Conservation (phyloP, 2,329 filamentous ascomycete species). For the Cryphonectria nitschkei region DNA sequence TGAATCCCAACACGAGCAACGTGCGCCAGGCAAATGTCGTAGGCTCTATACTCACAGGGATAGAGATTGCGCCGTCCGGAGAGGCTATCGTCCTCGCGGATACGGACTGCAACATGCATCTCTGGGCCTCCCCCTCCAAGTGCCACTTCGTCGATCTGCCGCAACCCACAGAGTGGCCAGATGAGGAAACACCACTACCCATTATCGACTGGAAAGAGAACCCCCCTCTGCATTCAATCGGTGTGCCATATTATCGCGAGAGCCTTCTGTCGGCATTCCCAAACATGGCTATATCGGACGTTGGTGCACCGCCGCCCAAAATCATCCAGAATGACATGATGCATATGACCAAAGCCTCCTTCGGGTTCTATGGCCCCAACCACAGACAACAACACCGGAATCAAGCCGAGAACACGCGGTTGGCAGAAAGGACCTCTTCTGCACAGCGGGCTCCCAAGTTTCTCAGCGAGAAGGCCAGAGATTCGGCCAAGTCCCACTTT, state of each 20-base stretch:
- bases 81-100: conserved; percentile 84
- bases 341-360: conserved; percentile 71
- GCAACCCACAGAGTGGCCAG: conserved; percentile 77
- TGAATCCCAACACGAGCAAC: conserved; percentile 88
- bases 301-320: conserved; percentile 79
- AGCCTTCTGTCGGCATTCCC: conserved; percentile 88
- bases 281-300: conserved; percentile 78
- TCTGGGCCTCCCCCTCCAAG: conserved; percentile 88
- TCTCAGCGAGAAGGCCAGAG: conserved; percentile 87
- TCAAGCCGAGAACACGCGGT: conserved; percentile 78
- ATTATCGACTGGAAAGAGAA: conserved; percentile 72
- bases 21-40: conserved; percentile 78
- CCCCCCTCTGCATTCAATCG: conserved; percentile 79
- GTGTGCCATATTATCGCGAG: conserved; percentile 93
- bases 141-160: conserved; percentile 84
- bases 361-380: conserved; percentile 79
- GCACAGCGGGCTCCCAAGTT: conserved; percentile 84
- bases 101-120: conserved; percentile 74
- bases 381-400: conserved; percentile 71
- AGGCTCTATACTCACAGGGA: conserved; percentile 71
- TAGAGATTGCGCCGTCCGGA: conserved; percentile 86
- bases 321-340: conserved; percentile 73
- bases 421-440: conserved; percentile 61
- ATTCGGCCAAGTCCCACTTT: conserved; percentile 55
- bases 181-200: conserved; percentile 61